These are phyloP conservation scores for Alloascoidea africana DNA, from an alignment of 805 yeast species.

Conservation along the genomic window DNA sequence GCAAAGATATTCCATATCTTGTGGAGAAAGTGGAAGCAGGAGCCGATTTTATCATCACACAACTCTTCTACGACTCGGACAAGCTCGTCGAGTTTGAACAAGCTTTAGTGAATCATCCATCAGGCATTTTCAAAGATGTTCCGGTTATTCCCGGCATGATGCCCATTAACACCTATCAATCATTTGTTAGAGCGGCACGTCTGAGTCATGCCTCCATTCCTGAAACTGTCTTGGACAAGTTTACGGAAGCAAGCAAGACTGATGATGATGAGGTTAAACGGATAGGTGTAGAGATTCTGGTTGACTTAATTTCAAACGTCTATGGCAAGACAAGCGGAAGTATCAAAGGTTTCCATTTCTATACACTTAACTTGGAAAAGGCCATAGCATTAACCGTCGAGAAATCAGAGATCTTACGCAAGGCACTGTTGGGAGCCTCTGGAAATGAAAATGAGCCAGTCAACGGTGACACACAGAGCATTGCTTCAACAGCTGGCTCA, in stretches of 20 bases:
- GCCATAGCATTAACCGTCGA: constrained; percentile 78
- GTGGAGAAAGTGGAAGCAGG: constrained; percentile 85
- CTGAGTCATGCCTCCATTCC: constrained; percentile 83
- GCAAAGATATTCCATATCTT: constrained; percentile 61
- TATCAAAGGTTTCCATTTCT: constrained; percentile 81
- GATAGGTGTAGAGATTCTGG: constrained; percentile 64
- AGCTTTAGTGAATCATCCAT: constrained; percentile 24
- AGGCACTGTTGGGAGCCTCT: constrained; percentile 13
- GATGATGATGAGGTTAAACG: constrained; percentile 74
- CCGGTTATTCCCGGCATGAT: constrained; percentile 76
- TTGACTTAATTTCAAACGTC: constrained; percentile 46
- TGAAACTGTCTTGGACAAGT: constrained; percentile 26
- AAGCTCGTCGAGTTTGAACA: constrained; percentile 56
- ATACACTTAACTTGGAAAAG: constrained; percentile 83
- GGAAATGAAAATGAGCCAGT: constrained; percentile 22
- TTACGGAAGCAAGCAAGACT: constrained; percentile 40
- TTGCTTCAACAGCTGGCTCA: constrained; percentile 10
- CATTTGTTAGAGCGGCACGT: constrained; percentile 79
- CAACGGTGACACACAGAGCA: constrained; percentile 11
- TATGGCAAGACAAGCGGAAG: constrained; percentile 36
- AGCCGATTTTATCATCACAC: constrained; percentile 87
- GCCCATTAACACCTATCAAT: constrained; percentile 77
- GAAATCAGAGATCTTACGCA: constrained; percentile 32
- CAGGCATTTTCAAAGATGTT: constrained; percentile 24
- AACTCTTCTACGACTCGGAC: constrained; percentile 77